These are phyloP conservation scores for Coemansia sp. DNA, from an alignment of 192 early-diverging fungal species.

Conservation along the genomic window DNA sequence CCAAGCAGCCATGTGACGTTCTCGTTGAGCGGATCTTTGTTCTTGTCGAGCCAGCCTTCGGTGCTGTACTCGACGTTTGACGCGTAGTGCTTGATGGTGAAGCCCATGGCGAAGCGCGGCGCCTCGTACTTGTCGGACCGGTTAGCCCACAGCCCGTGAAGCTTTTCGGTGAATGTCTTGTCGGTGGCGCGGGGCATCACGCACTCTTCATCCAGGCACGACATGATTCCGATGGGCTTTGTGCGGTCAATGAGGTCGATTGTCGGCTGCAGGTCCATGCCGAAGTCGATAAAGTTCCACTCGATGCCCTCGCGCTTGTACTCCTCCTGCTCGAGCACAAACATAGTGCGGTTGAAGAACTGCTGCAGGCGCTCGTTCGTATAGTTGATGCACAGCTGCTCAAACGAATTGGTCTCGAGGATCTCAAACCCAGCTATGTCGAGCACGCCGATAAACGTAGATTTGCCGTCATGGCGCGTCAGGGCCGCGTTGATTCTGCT, in stretches of 20 bases:
- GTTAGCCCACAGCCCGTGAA: slow-evolving; percentile 85
- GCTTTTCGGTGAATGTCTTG: slow-evolving; percentile 92
- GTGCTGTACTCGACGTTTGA: slow-evolving; percentile 93
- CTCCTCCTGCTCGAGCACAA: slow-evolving; percentile 98
- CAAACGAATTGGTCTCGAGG: slow-evolving; percentile 96
- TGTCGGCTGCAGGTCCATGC: slow-evolving; percentile 94
- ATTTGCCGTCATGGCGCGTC: slow-evolving; percentile 66
- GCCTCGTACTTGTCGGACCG: slow-evolving; percentile 86
- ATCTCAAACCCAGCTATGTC: slow-evolving; percentile 99
- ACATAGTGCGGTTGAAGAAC: slow-evolving; percentile 99
- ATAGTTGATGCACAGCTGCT: slow-evolving; percentile 99
- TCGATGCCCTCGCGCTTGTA: slow-evolving; percentile 96
- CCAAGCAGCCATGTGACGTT: slow-evolving; percentile 87
- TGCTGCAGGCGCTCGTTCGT: slow-evolving; percentile 98
- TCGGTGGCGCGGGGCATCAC: slow-evolving; percentile 97
- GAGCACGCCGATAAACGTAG: slow-evolving; percentile 92
- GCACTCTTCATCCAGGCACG: slow-evolving; percentile 97
- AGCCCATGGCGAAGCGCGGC: slow-evolving; percentile 85
- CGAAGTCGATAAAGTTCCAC: slow-evolving; percentile 98
- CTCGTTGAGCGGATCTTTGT: slow-evolving; percentile 98
- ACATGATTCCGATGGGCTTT: slow-evolving; percentile 95
- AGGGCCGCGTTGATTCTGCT: slow-evolving; percentile 82
- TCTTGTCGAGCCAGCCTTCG: slow-evolving; percentile 95
- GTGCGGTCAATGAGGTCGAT: slow-evolving; percentile 98
- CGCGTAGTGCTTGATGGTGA: slow-evolving; percentile 93